Percentiles rank a stretch among this genome's conserved stretches.
phyloP scores from a whole-genome alignment of 225 moss, liverwort and hornwort genomes.

The Asterella californica region DNA sequence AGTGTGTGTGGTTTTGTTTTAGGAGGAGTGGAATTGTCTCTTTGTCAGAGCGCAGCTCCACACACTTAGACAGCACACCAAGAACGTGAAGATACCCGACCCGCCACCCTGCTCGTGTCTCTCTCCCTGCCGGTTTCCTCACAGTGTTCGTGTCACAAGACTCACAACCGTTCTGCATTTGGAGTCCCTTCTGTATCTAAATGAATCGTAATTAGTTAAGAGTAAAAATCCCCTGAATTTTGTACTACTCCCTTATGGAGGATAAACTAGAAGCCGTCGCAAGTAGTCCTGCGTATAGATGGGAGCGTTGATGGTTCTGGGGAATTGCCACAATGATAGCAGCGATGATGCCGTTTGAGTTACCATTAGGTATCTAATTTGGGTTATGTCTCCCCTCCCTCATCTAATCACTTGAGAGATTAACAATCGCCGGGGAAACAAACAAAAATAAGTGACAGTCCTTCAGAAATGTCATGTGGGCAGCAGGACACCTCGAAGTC shows the following conservation, averaged over 20 bases:
- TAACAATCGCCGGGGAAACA: background rate
- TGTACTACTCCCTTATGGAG: background rate
- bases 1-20: background rate
- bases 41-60: background rate
- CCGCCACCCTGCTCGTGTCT: background rate
- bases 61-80: conserved; percentile 6
- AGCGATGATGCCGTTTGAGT: background rate
- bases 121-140: no score
- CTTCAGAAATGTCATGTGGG: background rate
- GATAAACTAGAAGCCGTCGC: background rate
- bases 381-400: background rate
- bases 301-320: background rate
- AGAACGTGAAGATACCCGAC: conserved; percentile 1
- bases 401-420: background rate
- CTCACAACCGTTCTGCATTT: background rate
- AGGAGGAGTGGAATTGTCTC: background rate
- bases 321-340: background rate
- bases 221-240: no score
- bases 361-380: background rate
- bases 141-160: background rate
- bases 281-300: background rate
- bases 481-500: background rate
- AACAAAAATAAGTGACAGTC: background rate
- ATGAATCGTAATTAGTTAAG: no score
- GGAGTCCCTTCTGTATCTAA: background rate